Evolutionary conservation across 2,329 filamentous ascomycete genomes (phyloP).

Genomic region (Xylariaceae sp.): DNA sequence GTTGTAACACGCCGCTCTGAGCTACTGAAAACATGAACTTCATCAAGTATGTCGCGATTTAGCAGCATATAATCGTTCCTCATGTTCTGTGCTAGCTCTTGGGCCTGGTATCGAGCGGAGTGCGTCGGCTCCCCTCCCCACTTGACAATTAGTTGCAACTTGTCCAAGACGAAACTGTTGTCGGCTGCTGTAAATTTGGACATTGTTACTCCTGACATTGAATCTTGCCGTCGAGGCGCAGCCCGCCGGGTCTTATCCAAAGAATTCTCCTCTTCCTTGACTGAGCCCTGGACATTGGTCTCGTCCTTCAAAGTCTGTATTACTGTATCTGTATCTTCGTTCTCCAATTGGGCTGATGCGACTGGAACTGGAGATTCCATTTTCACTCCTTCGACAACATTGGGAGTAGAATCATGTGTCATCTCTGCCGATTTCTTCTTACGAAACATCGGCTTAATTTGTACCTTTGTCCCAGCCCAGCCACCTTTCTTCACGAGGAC

Average conservation of each 20-base stretch:
- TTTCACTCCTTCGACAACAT: conserved; percentile 44
- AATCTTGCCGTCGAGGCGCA: conserved; percentile 74
- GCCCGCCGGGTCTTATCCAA: conserved; percentile 44
- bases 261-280: conserved; percentile 28
- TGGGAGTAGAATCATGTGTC: conserved; percentile 33
- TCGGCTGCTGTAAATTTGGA: conserved; percentile 93
- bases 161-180: conserved; percentile 91
- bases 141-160: conserved; percentile 96
- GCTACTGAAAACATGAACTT: conserved; percentile 94
- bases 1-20: conserved; percentile 94
- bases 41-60: conserved; percentile 89
- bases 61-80: conserved; percentile 91
- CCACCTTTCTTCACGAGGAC: conserved; percentile 90
- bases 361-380: conserved; percentile 38
- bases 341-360: conserved; percentile 34
- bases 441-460: conserved; percentile 99
- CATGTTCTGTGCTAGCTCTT: conserved; percentile 95
- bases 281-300: conserved; percentile 23
- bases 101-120: conserved; percentile 92
- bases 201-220: conserved; percentile 86
- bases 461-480: conserved; percentile 96
- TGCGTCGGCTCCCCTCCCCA: conserved; percentile 99
- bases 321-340: conserved; percentile 31
- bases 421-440: conserved; percentile 76
- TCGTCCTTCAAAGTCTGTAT: conserved; percentile 29